Base-by-base conservation (phyloP, 2,329 filamentous ascomycete species). In the Venturia effusa region DNA sequence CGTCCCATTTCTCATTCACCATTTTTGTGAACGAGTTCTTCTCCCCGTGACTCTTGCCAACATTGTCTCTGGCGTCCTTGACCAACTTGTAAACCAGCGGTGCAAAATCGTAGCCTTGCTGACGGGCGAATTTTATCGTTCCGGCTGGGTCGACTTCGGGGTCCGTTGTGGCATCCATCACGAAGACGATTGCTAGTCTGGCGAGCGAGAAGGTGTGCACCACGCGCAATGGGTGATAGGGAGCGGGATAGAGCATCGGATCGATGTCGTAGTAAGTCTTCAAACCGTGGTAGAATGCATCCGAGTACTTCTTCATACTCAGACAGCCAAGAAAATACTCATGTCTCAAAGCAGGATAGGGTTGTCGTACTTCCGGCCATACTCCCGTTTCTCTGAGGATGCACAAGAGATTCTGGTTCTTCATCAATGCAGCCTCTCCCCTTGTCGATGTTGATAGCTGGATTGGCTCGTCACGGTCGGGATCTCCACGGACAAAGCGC, bases 331-430 rank as follows among this genome's bases (percentile, higher is more conserved):
- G 73, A 55, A 84, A 79, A 6, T 84, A 69, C 41, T 83, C 79
- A 64, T 84, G 78, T 10, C 83, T 77, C 0, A 86, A 68, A 17
- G 79, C 76, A 0, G 82, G 75, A 41, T 80, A 79, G 0, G 85
- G 85, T 66, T 86, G 84, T 19, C 78, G 77, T 37, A 79, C 76
- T 10, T 81, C 66, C 0, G 80, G 78, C 75, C 78, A 84, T 10
- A 76, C 66, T 0, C 71, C 69, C 0, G 76, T 74, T 54, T 74
- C 67, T 22, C 75, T 71, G 32, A 81, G 74, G 1, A 73, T 54
- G 17, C 32, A 17, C 61, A 37, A 32, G 7, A 48, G 30, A 24
- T 45, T 17, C n/a, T 51, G 61, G 10, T 51, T 24, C 43, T 45
- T 37, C n/a, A 13, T 24, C 17, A 48, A 17, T 24, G 43, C 37